These are phyloP conservation scores for Boeremia exigua DNA, from an alignment of 2,329 filamentous ascomycete genomes.

Conservation along the genomic window DNA sequence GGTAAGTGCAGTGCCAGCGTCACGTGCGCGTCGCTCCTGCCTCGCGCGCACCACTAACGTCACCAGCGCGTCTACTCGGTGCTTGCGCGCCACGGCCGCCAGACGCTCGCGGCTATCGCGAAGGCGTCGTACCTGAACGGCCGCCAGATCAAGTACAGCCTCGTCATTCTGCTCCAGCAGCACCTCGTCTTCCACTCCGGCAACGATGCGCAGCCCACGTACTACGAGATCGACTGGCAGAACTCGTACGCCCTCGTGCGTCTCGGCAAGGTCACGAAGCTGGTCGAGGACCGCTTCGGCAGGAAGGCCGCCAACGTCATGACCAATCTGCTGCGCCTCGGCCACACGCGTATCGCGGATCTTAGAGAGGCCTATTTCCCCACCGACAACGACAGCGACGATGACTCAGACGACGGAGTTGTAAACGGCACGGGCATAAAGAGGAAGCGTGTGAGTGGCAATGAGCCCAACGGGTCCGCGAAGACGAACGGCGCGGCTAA, in stretches of 20 bases:
- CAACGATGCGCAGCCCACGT: constrained; percentile 66
- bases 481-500: constrained; percentile 19
- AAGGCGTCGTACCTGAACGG: constrained; percentile 74
- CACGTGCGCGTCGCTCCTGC: not conserved
- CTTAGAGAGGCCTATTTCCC: constrained; percentile 68
- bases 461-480: constrained; percentile 28
- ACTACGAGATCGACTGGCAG: constrained; percentile 83
- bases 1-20: constrained; percentile 58
- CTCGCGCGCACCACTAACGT: constrained; percentile 1
- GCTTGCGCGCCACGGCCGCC: constrained; percentile 79
- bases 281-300: constrained; percentile 77
- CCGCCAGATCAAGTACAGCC: constrained; percentile 79
- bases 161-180: constrained; percentile 86
- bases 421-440: constrained; percentile 32
- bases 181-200: constrained; percentile 80
- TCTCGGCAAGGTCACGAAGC: constrained; percentile 78
- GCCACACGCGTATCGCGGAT: constrained; percentile 76
- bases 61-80: constrained; percentile 80
- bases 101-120: constrained; percentile 71
- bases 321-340: constrained; percentile 75
- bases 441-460: constrained; percentile 31
- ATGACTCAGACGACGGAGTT: constrained; percentile 41
- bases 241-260: constrained; percentile 84
- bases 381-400: constrained; percentile 35
- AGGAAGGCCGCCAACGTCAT: constrained; percentile 75